phyloP scores from a whole-genome alignment of 345 rosid species.

The Euphorbia lathyris region DNA sequence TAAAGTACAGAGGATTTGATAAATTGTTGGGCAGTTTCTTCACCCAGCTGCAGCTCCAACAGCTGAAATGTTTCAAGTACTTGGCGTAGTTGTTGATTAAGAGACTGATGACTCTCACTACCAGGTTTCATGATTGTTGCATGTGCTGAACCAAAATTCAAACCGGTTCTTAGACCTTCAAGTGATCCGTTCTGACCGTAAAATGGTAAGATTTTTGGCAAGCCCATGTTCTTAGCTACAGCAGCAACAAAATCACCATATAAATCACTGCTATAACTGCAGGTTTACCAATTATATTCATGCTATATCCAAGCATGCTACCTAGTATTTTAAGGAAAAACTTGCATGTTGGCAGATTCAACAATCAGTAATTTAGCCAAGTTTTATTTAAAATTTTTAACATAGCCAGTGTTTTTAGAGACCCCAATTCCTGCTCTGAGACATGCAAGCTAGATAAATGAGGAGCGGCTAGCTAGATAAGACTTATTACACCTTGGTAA shows the following conservation, averaged over 20 bases:
- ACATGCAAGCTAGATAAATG: too few relatives aligned
- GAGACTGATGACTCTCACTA: slow-evolving; percentile 47
- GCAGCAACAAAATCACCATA: not conserved
- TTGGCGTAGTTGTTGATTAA: slow-evolving; percentile 62
- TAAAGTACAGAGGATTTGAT: slow-evolving; percentile 49
- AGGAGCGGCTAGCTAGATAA: too few relatives aligned
- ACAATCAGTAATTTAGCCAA: not conserved
- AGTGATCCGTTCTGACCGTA: slow-evolving; percentile 51
- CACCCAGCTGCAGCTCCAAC: slow-evolving; percentile 43
- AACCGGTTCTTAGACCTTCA: slow-evolving; percentile 34
- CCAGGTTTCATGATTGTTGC: slow-evolving; percentile 50
- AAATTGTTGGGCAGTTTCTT: slow-evolving; percentile 24
- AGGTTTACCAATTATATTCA: not conserved
- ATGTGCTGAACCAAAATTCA: slow-evolving; percentile 56
- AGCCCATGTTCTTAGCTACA: slow-evolving; percentile 55
- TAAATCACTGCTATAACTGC: not conserved
- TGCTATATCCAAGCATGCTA: not conserved
- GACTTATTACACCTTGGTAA: too few relatives aligned
- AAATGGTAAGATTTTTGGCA: slow-evolving; percentile 37
- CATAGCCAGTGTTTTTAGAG: too few relatives aligned
- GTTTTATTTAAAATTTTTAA: not conserved
- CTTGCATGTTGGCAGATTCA: not conserved
- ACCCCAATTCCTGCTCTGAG: too few relatives aligned
- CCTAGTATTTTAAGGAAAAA: not conserved
- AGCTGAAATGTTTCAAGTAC: slow-evolving; percentile 56